phyloP scores from a whole-genome alignment of 129 eudicot species.

The Helichrysum umbraculigerum region DNA sequence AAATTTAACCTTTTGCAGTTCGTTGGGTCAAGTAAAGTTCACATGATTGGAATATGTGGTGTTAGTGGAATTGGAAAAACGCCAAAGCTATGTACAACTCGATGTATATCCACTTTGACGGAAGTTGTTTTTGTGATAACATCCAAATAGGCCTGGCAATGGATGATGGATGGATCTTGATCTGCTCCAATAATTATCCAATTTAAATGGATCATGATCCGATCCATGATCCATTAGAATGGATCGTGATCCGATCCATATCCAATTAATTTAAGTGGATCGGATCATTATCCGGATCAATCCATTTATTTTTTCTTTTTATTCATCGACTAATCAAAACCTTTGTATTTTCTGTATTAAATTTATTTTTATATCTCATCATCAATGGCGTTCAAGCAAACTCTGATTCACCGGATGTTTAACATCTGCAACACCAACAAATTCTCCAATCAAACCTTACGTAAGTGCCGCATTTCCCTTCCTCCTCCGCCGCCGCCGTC shows the following conservation, averaged over 20 bases:
- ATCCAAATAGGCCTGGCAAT: no score
- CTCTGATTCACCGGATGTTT: slow-evolving; percentile 50
- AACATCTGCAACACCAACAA: slow-evolving; percentile 39
- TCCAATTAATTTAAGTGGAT: no score
- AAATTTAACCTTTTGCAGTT: neutral
- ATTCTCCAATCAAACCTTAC: slow-evolving; percentile 45
- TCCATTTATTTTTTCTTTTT: no score
- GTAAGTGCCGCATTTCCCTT: slow-evolving; percentile 62
- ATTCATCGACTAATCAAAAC: no score
- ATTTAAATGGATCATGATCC: no score
- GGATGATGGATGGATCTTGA: no score
- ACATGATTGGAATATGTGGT: slow-evolving; percentile 12
- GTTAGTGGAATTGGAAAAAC: slow-evolving; percentile 16
- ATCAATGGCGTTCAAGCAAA: slow-evolving; percentile 86
- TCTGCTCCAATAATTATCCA: no score
- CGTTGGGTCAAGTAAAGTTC: no score
- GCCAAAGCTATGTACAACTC: slow-evolving; percentile 11
- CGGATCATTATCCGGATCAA: no score
- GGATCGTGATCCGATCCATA: no score
- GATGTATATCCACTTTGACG: neutral
- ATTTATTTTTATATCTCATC: neutral
- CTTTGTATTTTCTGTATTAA: neutral
- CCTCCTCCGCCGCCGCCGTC: slow-evolving; percentile 35
- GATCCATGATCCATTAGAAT: no score
- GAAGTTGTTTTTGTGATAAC: slow-evolving; percentile 3